Percentiles rank a stretch among this genome's conserved stretches.
Conservation (phyloP, 2,329 filamentous ascomycete genomes). For the Neofusicoccum ribis region DNA sequence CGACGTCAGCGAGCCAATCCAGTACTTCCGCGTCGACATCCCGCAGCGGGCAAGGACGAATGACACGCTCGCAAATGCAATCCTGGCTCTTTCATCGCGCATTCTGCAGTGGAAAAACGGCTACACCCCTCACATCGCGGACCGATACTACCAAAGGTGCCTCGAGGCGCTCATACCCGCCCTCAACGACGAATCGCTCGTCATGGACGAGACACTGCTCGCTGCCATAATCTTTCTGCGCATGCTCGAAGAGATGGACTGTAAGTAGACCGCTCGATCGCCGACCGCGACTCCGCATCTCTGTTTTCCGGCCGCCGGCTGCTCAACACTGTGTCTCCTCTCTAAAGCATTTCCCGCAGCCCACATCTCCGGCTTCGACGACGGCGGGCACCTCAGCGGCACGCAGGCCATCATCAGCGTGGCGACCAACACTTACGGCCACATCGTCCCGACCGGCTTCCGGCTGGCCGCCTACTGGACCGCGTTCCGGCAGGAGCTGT, state of each 20-base stretch:
- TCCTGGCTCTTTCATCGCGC: slow-evolving; percentile 44
- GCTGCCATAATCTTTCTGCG: slow-evolving; percentile 44
- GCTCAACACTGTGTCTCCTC: not conserved
- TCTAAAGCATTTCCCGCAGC: slow-evolving; percentile 20
- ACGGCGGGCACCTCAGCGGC: slow-evolving; percentile 41
- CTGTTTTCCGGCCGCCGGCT: no score
- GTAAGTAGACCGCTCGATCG: slow-evolving; percentile 20
- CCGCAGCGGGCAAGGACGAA: slow-evolving; percentile 39
- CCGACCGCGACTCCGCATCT: not conserved
- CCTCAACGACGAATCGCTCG: slow-evolving; percentile 40
- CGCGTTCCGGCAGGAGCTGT: slow-evolving; percentile 40
- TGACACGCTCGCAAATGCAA: slow-evolving; percentile 44
- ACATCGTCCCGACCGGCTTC: slow-evolving; percentile 24
- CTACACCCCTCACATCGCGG: slow-evolving; percentile 44
- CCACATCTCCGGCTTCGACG: slow-evolving; percentile 36
- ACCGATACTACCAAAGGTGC: slow-evolving; percentile 44
- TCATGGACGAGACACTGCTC: slow-evolving; percentile 42
- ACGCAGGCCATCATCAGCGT: slow-evolving; percentile 3
- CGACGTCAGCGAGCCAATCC: slow-evolving; percentile 36
- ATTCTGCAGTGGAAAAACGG: slow-evolving; percentile 42
- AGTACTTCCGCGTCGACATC: slow-evolving; percentile 36
- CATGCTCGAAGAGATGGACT: slow-evolving; percentile 45
- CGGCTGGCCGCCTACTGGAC: slow-evolving; percentile 41
- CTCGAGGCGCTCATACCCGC: slow-evolving; percentile 44
- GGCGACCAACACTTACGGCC: slow-evolving; percentile 26